phyloP scores from a whole-genome alignment of 305 asterid genomes.

The Solanum hybrid region DNA sequence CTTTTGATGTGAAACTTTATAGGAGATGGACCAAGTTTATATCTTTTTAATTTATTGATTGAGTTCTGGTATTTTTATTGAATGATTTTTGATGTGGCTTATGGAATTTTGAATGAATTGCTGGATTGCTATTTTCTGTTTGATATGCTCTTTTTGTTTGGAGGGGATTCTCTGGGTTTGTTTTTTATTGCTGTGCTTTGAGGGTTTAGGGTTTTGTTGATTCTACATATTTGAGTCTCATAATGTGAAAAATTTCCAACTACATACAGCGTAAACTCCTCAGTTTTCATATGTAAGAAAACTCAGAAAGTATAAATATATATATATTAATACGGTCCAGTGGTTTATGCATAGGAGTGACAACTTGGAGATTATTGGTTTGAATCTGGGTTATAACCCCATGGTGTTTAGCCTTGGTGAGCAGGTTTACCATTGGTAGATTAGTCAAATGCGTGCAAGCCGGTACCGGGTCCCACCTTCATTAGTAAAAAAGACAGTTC shows the following conservation, averaged over 20 bases:
- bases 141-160: not conserved
- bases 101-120: not conserved
- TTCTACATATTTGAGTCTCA: conserved; percentile 52
- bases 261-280: conserved; percentile 16
- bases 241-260: conserved; percentile 48
- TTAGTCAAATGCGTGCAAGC: not conserved
- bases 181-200: not conserved
- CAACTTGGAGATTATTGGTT: not conserved
- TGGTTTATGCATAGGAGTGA: not conserved
- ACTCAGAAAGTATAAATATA: not conserved
- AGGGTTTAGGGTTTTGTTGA: not conserved
- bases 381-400: not conserved
- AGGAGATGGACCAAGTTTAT: conserved; percentile 91
- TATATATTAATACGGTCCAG: not conserved
- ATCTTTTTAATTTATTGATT: conserved; percentile 4
- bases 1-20: conserved; percentile 70
- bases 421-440: not conserved
- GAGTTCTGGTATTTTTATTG: not conserved
- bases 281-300: not conserved
- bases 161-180: not conserved
- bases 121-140: not conserved
- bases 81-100: not conserved
- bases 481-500: not conserved
- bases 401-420: not conserved
- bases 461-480: not conserved